phyloP scores from a whole-genome alignment of 2,329 filamentous ascomycete species.

The Venturia nashicola region DNA sequence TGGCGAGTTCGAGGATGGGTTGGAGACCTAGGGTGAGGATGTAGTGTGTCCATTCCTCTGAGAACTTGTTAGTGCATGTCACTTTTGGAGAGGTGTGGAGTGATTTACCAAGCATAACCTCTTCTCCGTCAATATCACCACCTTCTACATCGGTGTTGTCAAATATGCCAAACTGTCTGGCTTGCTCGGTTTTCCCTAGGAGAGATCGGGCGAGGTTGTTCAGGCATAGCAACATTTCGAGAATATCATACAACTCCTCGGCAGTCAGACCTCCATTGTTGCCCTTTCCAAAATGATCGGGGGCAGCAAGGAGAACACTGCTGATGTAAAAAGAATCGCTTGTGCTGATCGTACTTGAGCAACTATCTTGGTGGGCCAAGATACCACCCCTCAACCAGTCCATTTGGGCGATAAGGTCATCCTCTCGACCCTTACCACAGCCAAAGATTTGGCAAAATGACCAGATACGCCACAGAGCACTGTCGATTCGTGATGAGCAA shows the following conservation, averaged over 20 bases:
- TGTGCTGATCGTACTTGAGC: conserved; percentile 33
- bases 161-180: conserved; percentile 43
- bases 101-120: conserved; percentile 37
- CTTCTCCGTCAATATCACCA: conserved; percentile 39
- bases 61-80: conserved; percentile 13
- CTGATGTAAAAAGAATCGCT: conserved; percentile 38
- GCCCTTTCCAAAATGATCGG: conserved; percentile 45
- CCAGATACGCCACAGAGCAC: conserved; percentile 55
- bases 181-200: conserved; percentile 41
- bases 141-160: conserved; percentile 33
- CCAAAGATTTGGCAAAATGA: conserved; percentile 54
- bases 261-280: conserved; percentile 42
- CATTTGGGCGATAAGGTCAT: conserved; percentile 46
- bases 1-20: conserved; percentile 37
- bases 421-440: conserved; percentile 42
- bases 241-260: conserved; percentile 50
- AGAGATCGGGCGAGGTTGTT: conserved; percentile 43
- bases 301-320: conserved; percentile 42
- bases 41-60: conserved; percentile 50
- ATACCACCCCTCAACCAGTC: conserved; percentile 50
- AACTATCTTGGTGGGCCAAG: conserved; percentile 35
- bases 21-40: conserved; percentile 47
- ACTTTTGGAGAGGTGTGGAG: not conserved
- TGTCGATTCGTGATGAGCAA: conserved; percentile 41
- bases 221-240: conserved; percentile 51